Evolutionary conservation across 2,329 filamentous ascomycete genomes (phyloP).

Genomic region (Monosporascus sp.): DNA sequence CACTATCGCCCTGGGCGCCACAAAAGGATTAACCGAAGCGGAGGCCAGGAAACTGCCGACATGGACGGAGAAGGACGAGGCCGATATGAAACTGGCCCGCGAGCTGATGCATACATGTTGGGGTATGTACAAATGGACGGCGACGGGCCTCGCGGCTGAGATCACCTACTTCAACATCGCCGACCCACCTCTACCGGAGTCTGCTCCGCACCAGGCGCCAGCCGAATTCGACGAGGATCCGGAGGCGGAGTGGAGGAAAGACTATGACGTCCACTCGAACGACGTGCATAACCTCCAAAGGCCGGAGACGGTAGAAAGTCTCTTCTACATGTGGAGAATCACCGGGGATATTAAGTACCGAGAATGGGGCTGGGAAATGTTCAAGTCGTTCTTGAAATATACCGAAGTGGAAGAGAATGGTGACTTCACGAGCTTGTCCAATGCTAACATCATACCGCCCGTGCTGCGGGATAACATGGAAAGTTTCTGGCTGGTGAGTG

Average conservation of each 20-base stretch:
- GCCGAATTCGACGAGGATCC: slow-evolving; percentile 44
- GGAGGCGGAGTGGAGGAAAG: slow-evolving; percentile 64
- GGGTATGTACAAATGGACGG: slow-evolving; percentile 91
- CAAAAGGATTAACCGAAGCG: slow-evolving; percentile 68
- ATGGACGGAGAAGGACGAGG: slow-evolving; percentile 77
- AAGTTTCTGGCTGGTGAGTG: slow-evolving; percentile 91
- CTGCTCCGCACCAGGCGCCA: slow-evolving; percentile 45
- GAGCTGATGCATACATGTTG: slow-evolving; percentile 97
- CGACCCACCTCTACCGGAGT: slow-evolving; percentile 59
- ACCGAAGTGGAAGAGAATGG: slow-evolving; percentile 72
- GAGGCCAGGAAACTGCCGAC: slow-evolving; percentile 65
- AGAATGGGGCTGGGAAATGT: slow-evolving; percentile 99
- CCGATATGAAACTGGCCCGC: slow-evolving; percentile 78
- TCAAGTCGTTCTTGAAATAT: slow-evolving; percentile 82
- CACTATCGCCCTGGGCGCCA: slow-evolving; percentile 85
- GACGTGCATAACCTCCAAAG: slow-evolving; percentile 91
- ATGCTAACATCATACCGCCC: slow-evolving; percentile 69
- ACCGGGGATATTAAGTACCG: slow-evolving; percentile 85
- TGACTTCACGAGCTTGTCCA: slow-evolving; percentile 75
- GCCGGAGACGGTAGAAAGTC: slow-evolving; percentile 90
- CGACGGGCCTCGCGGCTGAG: slow-evolving; percentile 87
- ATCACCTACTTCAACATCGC: slow-evolving; percentile 86
- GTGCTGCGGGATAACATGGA: slow-evolving; percentile 86
- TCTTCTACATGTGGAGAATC: slow-evolving; percentile 99
- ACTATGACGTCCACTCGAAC: slow-evolving; percentile 73